phyloP scores from a whole-genome alignment of 257 asterid species.

The Primulina huaijiensis region DNA sequence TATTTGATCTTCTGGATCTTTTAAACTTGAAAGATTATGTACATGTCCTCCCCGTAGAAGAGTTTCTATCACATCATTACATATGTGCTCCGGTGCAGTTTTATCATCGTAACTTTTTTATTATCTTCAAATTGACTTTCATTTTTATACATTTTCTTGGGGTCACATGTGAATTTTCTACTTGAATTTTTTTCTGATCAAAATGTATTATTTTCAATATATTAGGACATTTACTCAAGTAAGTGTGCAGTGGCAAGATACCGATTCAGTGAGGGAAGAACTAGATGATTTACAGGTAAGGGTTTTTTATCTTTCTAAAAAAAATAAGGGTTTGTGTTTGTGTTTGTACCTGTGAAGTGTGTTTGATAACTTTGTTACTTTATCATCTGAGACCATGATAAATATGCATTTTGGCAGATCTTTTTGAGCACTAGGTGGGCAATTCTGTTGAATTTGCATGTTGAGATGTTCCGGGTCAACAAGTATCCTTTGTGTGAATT shows the following conservation, averaged over 20 bases:
- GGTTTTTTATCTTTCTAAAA: conserved; percentile 14
- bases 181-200: conserved; percentile 21
- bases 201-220: conserved; percentile 27
- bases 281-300: conserved; percentile 92
- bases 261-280: conserved; percentile 98
- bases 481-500: conserved; percentile 69
- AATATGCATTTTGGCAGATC: conserved; percentile 57
- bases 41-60: background rate
- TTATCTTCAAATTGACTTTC: conserved; percentile 8
- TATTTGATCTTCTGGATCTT: conserved; percentile 9
- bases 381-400: conserved; percentile 24
- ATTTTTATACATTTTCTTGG: conserved; percentile 16
- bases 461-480: conserved; percentile 97
- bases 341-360: conserved; percentile 14
- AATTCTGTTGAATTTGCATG: conserved; percentile 89
- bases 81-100: conserved; percentile 7
- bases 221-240: conserved; percentile 97
- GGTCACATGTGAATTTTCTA: conserved; percentile 2
- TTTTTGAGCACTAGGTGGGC: conserved; percentile 99
- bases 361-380: conserved; percentile 18
- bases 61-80: background rate
- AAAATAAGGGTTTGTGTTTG: conserved; percentile 11
- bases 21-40: background rate
- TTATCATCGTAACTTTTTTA: background rate
- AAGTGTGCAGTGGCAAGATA: conserved; percentile 99